Evolutionary conservation across 495 filamentous ascomycete species (phyloP).

Genomic region (Gamarada debralockiae): DNA sequence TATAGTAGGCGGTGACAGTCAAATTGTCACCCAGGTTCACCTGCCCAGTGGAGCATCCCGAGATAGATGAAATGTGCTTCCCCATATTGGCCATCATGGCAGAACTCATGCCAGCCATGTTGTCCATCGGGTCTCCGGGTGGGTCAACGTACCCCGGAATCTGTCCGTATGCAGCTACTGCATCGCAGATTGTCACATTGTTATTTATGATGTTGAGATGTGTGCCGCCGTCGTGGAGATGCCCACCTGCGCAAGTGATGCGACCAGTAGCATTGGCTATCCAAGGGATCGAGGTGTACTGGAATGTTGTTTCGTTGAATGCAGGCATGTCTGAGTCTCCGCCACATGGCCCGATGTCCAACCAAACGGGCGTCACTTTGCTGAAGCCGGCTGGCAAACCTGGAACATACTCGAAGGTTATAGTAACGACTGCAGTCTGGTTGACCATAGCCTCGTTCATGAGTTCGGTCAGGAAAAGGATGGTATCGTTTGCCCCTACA

Average conservation of each 20-base stretch:
- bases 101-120: constrained; percentile 5
- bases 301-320: too few species aligned
- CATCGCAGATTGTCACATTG: too few species aligned
- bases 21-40: constrained; percentile 1
- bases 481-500: constrained; percentile 8
- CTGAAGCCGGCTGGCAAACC: not conserved
- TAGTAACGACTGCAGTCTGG: constrained; percentile 19
- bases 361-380: not conserved
- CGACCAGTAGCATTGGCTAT: too few species aligned
- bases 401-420: constrained; percentile 22
- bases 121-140: not conserved
- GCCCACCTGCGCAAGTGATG: too few species aligned
- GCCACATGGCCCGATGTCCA: too few species aligned
- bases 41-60: not conserved
- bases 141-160: constrained; percentile 5
- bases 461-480: constrained; percentile 22
- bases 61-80: constrained; percentile 4
- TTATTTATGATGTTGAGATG: too few species aligned
- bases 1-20: constrained; percentile 5
- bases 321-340: too few species aligned
- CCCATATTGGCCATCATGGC: constrained; percentile 4
- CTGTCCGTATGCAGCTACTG: too few species aligned
- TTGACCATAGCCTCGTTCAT: constrained; percentile 22
- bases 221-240: too few species aligned
- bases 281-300: too few species aligned